Conservation (phyloP, 768 basidiomycete species). For the Hygrocybe coccinea region DNA sequence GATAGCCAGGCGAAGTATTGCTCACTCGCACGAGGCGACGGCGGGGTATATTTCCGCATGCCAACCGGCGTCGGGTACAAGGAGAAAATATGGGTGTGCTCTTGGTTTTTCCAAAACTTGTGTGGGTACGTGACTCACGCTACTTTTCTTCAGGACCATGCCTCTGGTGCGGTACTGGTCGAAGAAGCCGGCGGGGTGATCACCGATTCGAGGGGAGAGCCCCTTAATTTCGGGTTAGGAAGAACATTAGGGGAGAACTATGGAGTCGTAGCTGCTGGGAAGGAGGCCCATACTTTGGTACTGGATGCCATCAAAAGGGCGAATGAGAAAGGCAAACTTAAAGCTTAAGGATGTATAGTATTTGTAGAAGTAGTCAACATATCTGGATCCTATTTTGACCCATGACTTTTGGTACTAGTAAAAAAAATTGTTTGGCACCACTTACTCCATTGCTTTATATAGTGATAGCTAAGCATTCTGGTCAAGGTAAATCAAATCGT, state of each 20-base stretch:
- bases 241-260: slow-evolving; percentile 81
- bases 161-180: slow-evolving; percentile 78
- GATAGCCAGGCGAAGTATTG: slow-evolving; percentile 97
- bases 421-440: no score
- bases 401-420: no score
- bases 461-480: no score
- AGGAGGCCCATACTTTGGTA: slow-evolving; percentile 61
- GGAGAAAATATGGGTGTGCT: slow-evolving; percentile 92
- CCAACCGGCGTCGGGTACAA: slow-evolving; percentile 72
- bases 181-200: slow-evolving; percentile 88
- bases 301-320: slow-evolving; percentile 71
- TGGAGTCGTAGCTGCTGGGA: slow-evolving; percentile 81
- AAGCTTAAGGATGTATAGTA: neutral
- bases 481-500: no score
- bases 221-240: slow-evolving; percentile 82
- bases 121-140: neutral
- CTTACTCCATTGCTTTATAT: no score
- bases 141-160: slow-evolving; percentile 65
- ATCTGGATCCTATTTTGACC: neutral
- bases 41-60: slow-evolving; percentile 75
- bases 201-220: slow-evolving; percentile 72
- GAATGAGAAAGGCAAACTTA: neutral
- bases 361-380: neutral
- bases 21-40: slow-evolving; percentile 80
- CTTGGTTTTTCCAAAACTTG: neutral